phyloP scores from a whole-genome alignment of 345 rosid species.

The Cardamine resedifolia region DNA sequence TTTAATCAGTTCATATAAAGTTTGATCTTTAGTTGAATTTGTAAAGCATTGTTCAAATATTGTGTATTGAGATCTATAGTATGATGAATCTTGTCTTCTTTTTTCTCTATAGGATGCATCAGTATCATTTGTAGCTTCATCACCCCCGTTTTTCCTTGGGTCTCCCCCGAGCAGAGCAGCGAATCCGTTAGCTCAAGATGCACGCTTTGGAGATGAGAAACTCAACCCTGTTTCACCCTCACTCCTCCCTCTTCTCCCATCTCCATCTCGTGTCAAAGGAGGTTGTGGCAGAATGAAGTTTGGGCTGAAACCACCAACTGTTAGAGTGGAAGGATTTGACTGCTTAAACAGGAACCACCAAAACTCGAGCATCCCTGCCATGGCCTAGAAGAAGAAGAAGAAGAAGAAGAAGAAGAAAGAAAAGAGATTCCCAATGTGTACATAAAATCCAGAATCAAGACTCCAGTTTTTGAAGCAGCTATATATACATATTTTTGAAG shows the following conservation, averaged over 20 bases:
- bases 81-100: background rate
- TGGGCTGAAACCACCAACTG: constrained; percentile 60
- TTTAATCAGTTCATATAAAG: background rate
- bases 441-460: constrained; percentile 27
- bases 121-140: constrained; percentile 42
- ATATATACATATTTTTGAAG: constrained; percentile 15
- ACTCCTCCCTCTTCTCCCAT: constrained; percentile 30
- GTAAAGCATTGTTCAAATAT: background rate
- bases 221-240: constrained; percentile 24
- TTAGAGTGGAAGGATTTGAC: constrained; percentile 84
- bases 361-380: constrained; percentile 68
- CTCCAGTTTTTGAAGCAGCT: constrained; percentile 24
- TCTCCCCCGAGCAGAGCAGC: constrained; percentile 74
- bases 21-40: background rate
- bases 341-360: constrained; percentile 57
- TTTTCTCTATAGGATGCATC: constrained; percentile 46
- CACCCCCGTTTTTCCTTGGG: constrained; percentile 69
- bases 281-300: constrained; percentile 58
- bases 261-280: constrained; percentile 39
- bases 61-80: background rate
- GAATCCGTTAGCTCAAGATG: constrained; percentile 71
- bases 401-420: too few relatives aligned
- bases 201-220: constrained; percentile 53
- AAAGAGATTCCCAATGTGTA: constrained; percentile 30
- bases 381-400: constrained; percentile 46